A percentile compares a stretch with the other conserved stretches of the same genome.
phyloP scores from a whole-genome alignment of 2,329 filamentous ascomycete genomes.

The Colletotrichum chlorophyti region DNA sequence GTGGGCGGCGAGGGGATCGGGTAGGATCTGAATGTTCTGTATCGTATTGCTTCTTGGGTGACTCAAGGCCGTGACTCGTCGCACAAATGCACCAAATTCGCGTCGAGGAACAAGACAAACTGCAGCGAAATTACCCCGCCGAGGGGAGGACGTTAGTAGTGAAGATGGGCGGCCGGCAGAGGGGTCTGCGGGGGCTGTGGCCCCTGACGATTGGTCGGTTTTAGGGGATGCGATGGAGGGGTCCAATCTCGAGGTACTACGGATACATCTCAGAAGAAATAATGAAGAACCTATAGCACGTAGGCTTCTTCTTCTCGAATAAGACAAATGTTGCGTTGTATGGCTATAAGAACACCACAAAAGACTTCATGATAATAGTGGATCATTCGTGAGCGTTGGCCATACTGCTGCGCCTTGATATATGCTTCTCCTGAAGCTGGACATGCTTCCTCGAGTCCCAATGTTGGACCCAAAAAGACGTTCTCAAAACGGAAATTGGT shows the following conservation, averaged over 20 bases:
- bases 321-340: too few species aligned
- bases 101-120: background rate
- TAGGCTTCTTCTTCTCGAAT: background rate
- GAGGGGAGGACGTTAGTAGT: conserved; percentile 26
- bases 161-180: conserved; percentile 22
- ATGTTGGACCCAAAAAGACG: background rate
- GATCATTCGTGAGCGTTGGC: too few species aligned
- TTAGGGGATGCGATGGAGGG: conserved; percentile 1
- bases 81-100: conserved; percentile 20
- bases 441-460: background rate
- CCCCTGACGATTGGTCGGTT: conserved; percentile 22
- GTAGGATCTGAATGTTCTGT: background rate
- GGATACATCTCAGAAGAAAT: conserved; percentile 12
- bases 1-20: background rate
- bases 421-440: too few species aligned
- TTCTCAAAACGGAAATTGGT: background rate
- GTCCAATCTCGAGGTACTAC: too few species aligned
- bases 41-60: conserved; percentile 5
- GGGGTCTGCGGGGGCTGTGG: conserved; percentile 20
- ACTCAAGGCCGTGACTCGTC: conserved; percentile 21
- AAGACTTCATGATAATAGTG: too few species aligned
- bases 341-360: too few species aligned
- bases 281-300: too few species aligned
- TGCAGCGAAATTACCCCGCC: conserved; percentile 30
- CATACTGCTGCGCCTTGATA: background rate